Evolutionary conservation across 345 rosid genomes (phyloP).

Genomic region (Orychophragmus violaceus): DNA sequence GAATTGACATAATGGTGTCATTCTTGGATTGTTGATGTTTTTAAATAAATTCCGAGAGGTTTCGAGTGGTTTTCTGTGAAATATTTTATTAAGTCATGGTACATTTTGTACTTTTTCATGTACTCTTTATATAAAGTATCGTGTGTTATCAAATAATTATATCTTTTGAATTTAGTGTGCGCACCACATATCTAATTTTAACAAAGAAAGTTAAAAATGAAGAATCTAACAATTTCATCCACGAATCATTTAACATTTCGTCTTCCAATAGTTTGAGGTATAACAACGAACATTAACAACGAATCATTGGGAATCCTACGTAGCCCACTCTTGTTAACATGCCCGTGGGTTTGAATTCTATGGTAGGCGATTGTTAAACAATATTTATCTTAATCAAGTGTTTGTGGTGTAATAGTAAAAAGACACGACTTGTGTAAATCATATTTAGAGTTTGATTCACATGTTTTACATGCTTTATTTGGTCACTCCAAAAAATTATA

Average conservation of each 20-base stretch:
- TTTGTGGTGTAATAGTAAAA: too few relatives aligned
- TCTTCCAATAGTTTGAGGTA: slow-evolving; percentile 7
- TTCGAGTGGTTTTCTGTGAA: slow-evolving; percentile 10
- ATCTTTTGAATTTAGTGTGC: slow-evolving; percentile 19
- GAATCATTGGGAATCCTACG: too few relatives aligned
- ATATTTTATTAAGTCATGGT: slow-evolving; percentile 11
- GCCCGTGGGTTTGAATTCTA: too few relatives aligned
- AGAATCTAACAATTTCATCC: background rate
- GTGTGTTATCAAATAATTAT: background rate
- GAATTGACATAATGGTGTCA: slow-evolving; percentile 30
- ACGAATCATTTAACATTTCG: slow-evolving; percentile 12
- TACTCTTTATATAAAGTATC: slow-evolving; percentile 18
- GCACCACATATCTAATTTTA: slow-evolving; percentile 4
- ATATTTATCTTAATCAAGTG: too few relatives aligned
- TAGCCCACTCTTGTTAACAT: too few relatives aligned
- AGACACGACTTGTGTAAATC: too few relatives aligned
- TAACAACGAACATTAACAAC: background rate
- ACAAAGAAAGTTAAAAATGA: background rate
- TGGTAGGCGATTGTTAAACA: too few relatives aligned
- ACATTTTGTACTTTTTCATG: slow-evolving; percentile 24
- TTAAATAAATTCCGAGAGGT: background rate
- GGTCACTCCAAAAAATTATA: too few relatives aligned
- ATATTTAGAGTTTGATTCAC: too few relatives aligned
- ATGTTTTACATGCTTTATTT: too few relatives aligned
- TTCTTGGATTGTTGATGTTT: slow-evolving; percentile 15